Evolutionary conservation across 2,329 filamentous ascomycete genomes (phyloP).

Genomic region (Fusarium sp.): DNA sequence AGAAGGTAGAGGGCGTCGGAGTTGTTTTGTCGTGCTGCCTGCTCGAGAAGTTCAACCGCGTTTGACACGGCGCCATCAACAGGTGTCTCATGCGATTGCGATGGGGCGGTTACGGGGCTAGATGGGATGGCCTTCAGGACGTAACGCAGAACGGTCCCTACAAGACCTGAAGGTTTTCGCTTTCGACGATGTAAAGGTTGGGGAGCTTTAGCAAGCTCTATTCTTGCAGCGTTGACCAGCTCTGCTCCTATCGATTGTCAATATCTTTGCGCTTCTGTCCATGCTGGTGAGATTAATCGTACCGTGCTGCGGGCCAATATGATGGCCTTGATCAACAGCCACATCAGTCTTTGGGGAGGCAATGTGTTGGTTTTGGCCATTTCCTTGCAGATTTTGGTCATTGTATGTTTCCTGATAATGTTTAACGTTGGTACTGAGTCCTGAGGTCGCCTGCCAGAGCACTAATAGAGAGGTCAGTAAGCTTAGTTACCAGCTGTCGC

Average conservation of each 20-base stretch:
- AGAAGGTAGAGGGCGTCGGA: slow-evolving; percentile 89
- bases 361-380: slow-evolving; percentile 49
- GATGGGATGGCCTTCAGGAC: slow-evolving; percentile 62
- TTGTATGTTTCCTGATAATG: slow-evolving; percentile 50
- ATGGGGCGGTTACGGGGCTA: slow-evolving; percentile 60
- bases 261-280: slow-evolving; percentile 5
- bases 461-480: slow-evolving; percentile 51
- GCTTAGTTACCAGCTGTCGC: slow-evolving; percentile 35
- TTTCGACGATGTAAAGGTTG: slow-evolving; percentile 57
- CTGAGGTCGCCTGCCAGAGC: slow-evolving; percentile 58
- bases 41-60: slow-evolving; percentile 64
- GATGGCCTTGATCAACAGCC: slow-evolving; percentile 44
- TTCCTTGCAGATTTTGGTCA: slow-evolving; percentile 45
- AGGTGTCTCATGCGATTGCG: slow-evolving; percentile 50
- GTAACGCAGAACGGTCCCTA: slow-evolving; percentile 57
- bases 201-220: slow-evolving; percentile 62
- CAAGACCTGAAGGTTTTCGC: slow-evolving; percentile 58
- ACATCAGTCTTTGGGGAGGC: slow-evolving; percentile 48
- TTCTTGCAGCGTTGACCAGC: slow-evolving; percentile 63
- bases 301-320: slow-evolving; percentile 53
- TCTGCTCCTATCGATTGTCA: slow-evolving; percentile 58
- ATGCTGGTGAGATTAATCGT: slow-evolving; percentile 24
- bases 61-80: slow-evolving; percentile 59
- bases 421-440: slow-evolving; percentile 54
- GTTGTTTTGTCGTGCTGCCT: slow-evolving; percentile 67